A percentile compares a stretch with the other conserved stretches of the same genome.
Evolutionary conservation across 192 early-diverging fungal genomes (phyloP).

Genomic region (Backusella morwellensis): DNA sequence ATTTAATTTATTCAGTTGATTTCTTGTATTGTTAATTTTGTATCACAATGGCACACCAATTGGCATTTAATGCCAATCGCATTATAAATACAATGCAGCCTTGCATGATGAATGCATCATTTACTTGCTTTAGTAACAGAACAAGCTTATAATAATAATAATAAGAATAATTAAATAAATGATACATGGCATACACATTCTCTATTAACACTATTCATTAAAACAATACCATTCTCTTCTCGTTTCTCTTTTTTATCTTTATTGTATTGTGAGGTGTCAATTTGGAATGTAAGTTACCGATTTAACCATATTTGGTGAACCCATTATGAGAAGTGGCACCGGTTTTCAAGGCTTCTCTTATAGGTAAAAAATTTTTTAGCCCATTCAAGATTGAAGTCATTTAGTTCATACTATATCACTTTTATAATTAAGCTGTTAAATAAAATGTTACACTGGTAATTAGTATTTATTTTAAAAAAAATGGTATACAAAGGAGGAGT

Average conservation of each 20-base stretch:
- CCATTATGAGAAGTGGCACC: background rate
- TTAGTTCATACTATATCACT: too few relatives aligned
- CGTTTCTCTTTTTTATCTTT: background rate
- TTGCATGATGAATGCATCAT: background rate
- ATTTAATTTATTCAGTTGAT: background rate
- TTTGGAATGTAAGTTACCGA: background rate
- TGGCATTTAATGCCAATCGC: background rate
- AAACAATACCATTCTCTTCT: background rate
- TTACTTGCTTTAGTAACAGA: background rate
- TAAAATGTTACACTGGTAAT: too few relatives aligned
- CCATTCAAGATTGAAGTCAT: background rate
- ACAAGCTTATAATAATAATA: background rate
- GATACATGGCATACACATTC: background rate
- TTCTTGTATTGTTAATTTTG: background rate
- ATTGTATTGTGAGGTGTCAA: background rate
- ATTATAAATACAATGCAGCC: background rate
- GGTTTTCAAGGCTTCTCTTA: background rate
- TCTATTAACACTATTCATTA: background rate
- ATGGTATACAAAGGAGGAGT: too few relatives aligned
- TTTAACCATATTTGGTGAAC: background rate
- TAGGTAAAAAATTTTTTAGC: background rate
- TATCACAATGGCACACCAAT: background rate
- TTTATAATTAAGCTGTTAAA: too few relatives aligned
- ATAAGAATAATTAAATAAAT: background rate
- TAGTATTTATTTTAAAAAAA: too few relatives aligned